Evolutionary conservation across 371 early-diverging fungal genomes (phyloP).

Genomic region (Actinomucor elegans): DNA sequence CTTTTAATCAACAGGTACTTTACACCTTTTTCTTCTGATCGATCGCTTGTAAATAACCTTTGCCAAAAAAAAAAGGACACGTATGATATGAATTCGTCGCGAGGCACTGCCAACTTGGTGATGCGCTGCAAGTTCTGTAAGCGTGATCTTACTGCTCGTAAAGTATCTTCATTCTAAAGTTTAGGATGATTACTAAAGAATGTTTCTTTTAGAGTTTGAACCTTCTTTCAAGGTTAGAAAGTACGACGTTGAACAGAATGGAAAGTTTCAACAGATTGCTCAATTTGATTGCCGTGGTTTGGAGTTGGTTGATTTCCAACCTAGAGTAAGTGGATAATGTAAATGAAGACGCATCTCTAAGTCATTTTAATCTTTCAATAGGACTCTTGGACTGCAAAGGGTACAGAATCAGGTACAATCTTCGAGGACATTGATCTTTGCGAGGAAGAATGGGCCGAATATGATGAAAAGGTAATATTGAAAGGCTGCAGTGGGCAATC

Average conservation of each 20-base stretch:
- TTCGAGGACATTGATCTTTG: conserved; percentile 84
- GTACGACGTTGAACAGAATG: conserved; percentile 63
- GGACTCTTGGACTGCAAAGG: conserved; percentile 75
- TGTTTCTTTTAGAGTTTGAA: conserved; percentile 51
- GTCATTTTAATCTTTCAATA: too few species aligned
- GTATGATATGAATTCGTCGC: conserved; percentile 51
- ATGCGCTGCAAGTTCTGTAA: conserved; percentile 95
- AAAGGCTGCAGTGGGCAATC: too few species aligned
- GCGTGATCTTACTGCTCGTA: conserved; percentile 74
- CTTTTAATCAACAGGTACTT: conserved; percentile 65
- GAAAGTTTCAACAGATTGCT: conserved; percentile 64
- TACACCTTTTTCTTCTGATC: background rate
- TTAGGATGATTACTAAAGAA: background rate
- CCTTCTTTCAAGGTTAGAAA: conserved; percentile 53
- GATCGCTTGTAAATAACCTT: background rate
- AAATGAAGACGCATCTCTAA: background rate
- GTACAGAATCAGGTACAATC: conserved; percentile 66
- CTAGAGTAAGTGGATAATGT: conserved; percentile 52
- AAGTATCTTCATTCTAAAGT: background rate
- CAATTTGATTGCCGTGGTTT: conserved; percentile 85
- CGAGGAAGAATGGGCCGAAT: conserved; percentile 89
- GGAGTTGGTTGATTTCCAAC: conserved; percentile 81
- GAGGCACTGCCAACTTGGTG: conserved; percentile 86
- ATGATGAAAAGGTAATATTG: conserved; percentile 74
- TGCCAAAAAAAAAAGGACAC: conserved; percentile 19